These are phyloP conservation scores for Phytophthora idaei DNA, from an alignment of 352 stramenopile species.

Conservation along the genomic window DNA sequence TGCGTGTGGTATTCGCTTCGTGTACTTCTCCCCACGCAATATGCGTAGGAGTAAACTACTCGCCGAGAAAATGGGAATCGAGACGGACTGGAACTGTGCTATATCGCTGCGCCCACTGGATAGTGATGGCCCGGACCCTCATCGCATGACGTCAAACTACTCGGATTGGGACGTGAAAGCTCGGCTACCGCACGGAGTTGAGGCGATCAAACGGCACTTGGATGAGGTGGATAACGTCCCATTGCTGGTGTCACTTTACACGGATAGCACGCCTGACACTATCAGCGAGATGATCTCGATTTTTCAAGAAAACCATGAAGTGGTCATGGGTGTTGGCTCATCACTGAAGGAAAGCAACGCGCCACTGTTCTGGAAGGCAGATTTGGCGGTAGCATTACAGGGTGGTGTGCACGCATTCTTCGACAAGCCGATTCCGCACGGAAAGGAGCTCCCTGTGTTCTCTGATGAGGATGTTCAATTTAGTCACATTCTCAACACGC, in stretches of 20 bases:
- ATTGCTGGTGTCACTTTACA: conserved; percentile 98
- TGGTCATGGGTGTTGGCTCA: conserved; percentile 81
- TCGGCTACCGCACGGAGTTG: conserved; percentile 94
- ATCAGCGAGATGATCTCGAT: conserved; percentile 94
- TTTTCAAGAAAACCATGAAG: conserved; percentile 87
- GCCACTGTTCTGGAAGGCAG: conserved; percentile 73
- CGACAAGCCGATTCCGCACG: conserved; percentile 62
- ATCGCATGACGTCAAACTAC: conserved; percentile 97
- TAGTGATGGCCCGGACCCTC: conserved; percentile 90
- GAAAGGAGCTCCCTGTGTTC: conserved; percentile 63
- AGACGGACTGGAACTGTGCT: conserved; percentile 99
- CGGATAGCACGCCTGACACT: conserved; percentile 95
- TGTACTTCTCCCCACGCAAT: conserved; percentile 99
- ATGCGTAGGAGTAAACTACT: conserved; percentile 97
- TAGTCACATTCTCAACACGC: conserved; percentile 84
- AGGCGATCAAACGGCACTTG: conserved; percentile 96
- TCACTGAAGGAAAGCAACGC: conserved; percentile 81
- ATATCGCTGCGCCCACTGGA: conserved; percentile 96
- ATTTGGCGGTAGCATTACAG: conserved; percentile 75
- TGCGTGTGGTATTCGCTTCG: conserved; percentile 95
- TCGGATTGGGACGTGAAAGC: conserved; percentile 98
- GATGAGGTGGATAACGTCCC: conserved; percentile 99
- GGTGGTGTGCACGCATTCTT: conserved; percentile 74
- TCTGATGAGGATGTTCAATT: conserved; percentile 80
- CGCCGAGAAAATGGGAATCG: conserved; percentile 98